Conservation (phyloP, 2,329 filamentous ascomycete genomes). For the Cytospora schulzeri region DNA sequence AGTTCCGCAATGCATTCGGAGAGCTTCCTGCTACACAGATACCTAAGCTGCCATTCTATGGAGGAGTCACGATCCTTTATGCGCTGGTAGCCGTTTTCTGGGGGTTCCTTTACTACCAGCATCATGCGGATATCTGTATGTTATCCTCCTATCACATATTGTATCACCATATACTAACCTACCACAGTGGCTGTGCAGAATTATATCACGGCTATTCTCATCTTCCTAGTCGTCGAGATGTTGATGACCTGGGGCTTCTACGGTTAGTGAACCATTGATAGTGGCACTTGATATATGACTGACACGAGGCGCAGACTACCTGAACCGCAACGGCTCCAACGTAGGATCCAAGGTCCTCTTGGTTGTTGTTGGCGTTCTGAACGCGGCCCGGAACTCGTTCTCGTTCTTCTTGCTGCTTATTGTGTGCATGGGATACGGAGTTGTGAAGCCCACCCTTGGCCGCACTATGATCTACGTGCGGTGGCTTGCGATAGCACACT, state of each 20-base stretch:
- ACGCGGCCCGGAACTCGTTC: slow-evolving; percentile 93
- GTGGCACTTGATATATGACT: not conserved
- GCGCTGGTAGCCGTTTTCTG: slow-evolving; percentile 85
- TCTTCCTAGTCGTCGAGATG: slow-evolving; percentile 94
- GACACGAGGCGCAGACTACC: slow-evolving; percentile 64
- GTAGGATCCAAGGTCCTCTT: slow-evolving; percentile 81
- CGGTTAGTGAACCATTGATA: slow-evolving; percentile 45
- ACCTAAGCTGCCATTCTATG: slow-evolving; percentile 95
- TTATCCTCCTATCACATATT: slow-evolving; percentile 12
- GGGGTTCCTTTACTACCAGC: slow-evolving; percentile 94
- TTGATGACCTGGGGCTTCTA: slow-evolving; percentile 99
- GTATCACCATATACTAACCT: slow-evolving; percentile 36
- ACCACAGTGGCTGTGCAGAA: slow-evolving; percentile 86
- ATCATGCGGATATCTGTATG: slow-evolving; percentile 85
- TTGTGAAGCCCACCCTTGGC: slow-evolving; percentile 90
- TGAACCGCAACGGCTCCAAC: slow-evolving; percentile 87
- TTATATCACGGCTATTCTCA: slow-evolving; percentile 95
- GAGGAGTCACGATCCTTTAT: slow-evolving; percentile 90
- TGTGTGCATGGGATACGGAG: slow-evolving; percentile 98
- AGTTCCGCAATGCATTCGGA: slow-evolving; percentile 94
- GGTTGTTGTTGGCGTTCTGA: slow-evolving; percentile 88
- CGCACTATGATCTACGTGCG: slow-evolving; percentile 94
- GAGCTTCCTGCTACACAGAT: slow-evolving; percentile 95
- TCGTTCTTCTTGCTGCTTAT: slow-evolving; percentile 98
- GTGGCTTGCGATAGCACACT: slow-evolving; percentile 87